phyloP scores from a whole-genome alignment of 2,329 filamentous ascomycete species.

The Fusarium sp. region DNA sequence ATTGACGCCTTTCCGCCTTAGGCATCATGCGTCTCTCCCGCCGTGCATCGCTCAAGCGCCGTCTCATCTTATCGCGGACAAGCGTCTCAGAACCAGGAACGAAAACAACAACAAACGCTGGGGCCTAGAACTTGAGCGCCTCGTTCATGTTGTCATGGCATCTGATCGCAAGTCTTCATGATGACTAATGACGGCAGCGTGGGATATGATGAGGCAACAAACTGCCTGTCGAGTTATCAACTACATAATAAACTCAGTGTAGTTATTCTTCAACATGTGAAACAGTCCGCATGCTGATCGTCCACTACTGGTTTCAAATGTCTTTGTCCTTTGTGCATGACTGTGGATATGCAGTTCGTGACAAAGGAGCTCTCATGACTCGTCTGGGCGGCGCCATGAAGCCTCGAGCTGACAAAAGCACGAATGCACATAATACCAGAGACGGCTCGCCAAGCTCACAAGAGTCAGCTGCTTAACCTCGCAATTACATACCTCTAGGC shows the following conservation, averaged over 20 bases:
- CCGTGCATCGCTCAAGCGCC: slow-evolving; percentile 20
- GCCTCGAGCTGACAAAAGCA: not conserved
- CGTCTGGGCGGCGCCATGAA: not conserved
- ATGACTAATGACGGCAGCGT: not conserved
- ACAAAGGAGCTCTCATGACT: not conserved
- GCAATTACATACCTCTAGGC: not conserved
- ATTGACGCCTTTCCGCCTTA: slow-evolving; percentile 42
- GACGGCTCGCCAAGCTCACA: not conserved
- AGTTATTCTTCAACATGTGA: not conserved
- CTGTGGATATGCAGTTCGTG: not conserved
- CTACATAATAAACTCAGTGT: too few relatives aligned
- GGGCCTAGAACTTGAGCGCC: not conserved
- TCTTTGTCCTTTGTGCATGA: not conserved
- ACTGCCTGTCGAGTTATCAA: not conserved
- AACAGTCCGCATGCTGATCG: not conserved
- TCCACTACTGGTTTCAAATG: not conserved
- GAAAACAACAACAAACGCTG: slow-evolving; percentile 22
- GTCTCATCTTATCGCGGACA: slow-evolving; percentile 29
- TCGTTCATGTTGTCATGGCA: slow-evolving; percentile 26
- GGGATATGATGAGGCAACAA: not conserved
- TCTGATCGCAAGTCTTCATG: slow-evolving; percentile 6
- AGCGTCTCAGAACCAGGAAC: slow-evolving; percentile 28
- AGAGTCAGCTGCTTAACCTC: too few relatives aligned
- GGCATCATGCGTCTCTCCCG: slow-evolving; percentile 34
- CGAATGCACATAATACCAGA: not conserved